phyloP scores from a whole-genome alignment of 2,329 filamentous ascomycete genomes.

The Cadophora sp. region DNA sequence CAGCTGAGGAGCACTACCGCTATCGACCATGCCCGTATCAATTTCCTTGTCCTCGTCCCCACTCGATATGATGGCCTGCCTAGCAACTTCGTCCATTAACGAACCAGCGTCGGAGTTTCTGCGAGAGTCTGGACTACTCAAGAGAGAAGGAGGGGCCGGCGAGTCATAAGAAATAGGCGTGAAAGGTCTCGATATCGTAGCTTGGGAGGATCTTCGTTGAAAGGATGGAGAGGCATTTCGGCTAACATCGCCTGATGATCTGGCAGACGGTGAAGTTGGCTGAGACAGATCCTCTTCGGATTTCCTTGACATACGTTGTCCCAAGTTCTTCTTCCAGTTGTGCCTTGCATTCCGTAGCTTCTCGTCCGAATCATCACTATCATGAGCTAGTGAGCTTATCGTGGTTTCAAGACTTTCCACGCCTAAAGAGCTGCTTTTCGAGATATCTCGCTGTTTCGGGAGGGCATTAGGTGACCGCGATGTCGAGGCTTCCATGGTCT shows the following conservation, averaged over 20 bases:
- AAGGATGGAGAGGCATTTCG: conserved; percentile 44
- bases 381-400: conserved; percentile 42
- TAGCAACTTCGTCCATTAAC: conserved; percentile 52
- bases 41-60: conserved; percentile 51
- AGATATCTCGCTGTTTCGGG: conserved; percentile 44
- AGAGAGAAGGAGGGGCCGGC: conserved; percentile 49
- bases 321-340: conserved; percentile 41
- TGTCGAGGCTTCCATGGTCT: conserved; percentile 52
- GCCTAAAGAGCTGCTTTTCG: conserved; percentile 44
- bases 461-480: conserved; percentile 42
- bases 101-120: conserved; percentile 58
- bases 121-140: conserved; percentile 59
- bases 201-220: conserved; percentile 42
- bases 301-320: conserved; percentile 27
- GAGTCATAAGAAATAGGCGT: conserved; percentile 53
- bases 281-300: conserved; percentile 37
- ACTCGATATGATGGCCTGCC: conserved; percentile 45
- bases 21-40: conserved; percentile 54
- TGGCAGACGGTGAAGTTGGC: conserved; percentile 41
- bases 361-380: conserved; percentile 41
- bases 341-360: conserved; percentile 35
- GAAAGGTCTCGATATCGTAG: conserved; percentile 51
- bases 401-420: conserved; percentile 45
- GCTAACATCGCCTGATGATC: conserved; percentile 44
- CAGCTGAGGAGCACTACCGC: conserved; percentile 73